Evolutionary conservation across 2,329 filamentous ascomycete genomes (phyloP), one percentile per base, ranked within the genome.

Genomic region (Penicillium psychrosexuale): DNA sequence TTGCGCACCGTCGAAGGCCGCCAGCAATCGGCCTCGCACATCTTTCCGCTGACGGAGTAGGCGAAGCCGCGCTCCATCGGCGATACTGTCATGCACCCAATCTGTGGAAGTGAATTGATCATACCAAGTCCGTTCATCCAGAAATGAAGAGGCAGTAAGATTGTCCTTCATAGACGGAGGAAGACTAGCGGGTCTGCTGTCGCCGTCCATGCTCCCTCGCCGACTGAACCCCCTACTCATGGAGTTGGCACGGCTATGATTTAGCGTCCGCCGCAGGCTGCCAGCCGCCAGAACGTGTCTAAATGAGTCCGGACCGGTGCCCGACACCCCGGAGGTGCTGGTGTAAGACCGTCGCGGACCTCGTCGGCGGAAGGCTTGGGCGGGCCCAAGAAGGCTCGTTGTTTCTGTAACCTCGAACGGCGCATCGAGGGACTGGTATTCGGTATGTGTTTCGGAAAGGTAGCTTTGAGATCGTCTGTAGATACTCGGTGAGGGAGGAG

Each of bases 81-180:
- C 90, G 63, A 99, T 97, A 71, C 89, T 92, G 73, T 99, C 94
- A 70, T 96, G 93, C 0, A 99, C 92, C 94, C 94, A 99, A 72
- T 99, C 93, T 52, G 91, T 97, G 7, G 90, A 96, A 6, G 91
- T 96, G 68, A 96, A 96, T 74, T 99, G 94, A 77, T 99, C 94
- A 75, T 97, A 97, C 94, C 94, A 97, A 9, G 95, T 89, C 57
- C 94, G 86, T 63, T 97, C 91, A 68, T 97, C 90, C 47, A 87
- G 78, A 64, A 85, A 87, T 9, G 88, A 75, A 5, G 84, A 86
- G 33, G 80, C 77, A 66, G 86, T 89, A 51, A 75, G 51, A 5
- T 59, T 66, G 64, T 69, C 65, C 80, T 82, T 59, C 80, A 77
- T 65, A 82, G 85, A 55, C 2, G 64, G 57, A 8, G 63, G 57